Evolutionary conservation across 2,329 filamentous ascomycete genomes (phyloP).

Genomic region (Xylariaceae sp.): DNA sequence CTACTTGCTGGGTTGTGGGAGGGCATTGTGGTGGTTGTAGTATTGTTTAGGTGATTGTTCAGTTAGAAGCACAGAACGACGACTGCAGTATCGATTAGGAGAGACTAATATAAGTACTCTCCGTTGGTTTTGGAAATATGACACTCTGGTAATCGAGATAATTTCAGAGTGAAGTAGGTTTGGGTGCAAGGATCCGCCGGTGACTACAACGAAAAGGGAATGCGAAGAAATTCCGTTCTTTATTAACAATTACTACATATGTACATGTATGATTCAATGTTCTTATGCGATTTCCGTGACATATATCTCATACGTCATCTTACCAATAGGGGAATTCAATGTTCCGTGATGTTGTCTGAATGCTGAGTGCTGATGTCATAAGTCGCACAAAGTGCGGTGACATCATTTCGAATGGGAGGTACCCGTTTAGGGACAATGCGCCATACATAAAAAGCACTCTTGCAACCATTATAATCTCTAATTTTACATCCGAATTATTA

Average conservation of each 20-base stretch:
- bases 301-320: not conserved
- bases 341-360: not conserved
- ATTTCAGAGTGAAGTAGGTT: not conserved
- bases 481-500: no score
- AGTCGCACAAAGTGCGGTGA: not conserved
- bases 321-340: not conserved
- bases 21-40: constrained; percentile 13
- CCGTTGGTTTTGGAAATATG: not conserved
- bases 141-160: no score
- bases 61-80: not conserved
- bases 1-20: constrained; percentile 16
- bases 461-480: no score
- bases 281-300: not conserved
- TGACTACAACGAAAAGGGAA: not conserved
- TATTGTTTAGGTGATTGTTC: not conserved
- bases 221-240: not conserved
- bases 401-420: no score
- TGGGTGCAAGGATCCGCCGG: not conserved
- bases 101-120: not conserved
- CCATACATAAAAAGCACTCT: no score
- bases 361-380: not conserved
- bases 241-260: not conserved
- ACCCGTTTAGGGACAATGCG: no score
- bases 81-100: not conserved
- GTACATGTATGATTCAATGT: not conserved